These are phyloP conservation scores for Rhododendron mucronatum DNA, from an alignment of 148 eudicot species.

Conservation along the genomic window DNA sequence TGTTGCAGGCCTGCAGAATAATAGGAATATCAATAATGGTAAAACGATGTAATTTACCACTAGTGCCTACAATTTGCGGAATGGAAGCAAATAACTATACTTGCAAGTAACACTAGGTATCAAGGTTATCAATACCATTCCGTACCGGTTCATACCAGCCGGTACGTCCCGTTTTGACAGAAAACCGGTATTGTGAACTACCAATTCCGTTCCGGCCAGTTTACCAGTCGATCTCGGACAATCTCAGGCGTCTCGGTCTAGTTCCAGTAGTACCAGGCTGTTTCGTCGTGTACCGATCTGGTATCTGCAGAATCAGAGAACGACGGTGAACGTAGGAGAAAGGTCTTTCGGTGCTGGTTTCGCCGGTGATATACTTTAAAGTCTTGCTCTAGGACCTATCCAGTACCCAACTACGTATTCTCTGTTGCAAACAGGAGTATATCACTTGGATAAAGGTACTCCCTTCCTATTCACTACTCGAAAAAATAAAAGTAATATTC, in stretches of 20 bases:
- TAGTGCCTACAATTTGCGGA: background rate
- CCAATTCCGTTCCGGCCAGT: background rate
- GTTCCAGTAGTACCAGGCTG: background rate
- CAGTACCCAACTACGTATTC: no score
- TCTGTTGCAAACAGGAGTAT: no score
- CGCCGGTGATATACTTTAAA: background rate
- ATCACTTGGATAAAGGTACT: no score
- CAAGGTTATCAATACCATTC: background rate
- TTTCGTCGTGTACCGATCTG: background rate
- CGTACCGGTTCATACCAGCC: background rate
- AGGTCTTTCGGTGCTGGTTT: background rate
- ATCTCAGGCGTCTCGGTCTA: background rate
- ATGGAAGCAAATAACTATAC: background rate
- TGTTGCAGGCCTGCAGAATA: constrained; percentile 70
- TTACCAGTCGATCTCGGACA: background rate
- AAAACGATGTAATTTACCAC: background rate
- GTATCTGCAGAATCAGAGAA: background rate
- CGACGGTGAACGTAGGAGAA: no score
- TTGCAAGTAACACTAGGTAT: background rate
- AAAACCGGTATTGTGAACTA: background rate
- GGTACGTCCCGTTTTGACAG: background rate
- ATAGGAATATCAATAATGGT: background rate
- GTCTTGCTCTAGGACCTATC: no score
- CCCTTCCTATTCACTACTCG: no score
- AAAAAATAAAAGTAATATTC: no score